phyloP scores from a whole-genome alignment of 202 grass and related monocot genomes.

The Tripidium arundinaceum region DNA sequence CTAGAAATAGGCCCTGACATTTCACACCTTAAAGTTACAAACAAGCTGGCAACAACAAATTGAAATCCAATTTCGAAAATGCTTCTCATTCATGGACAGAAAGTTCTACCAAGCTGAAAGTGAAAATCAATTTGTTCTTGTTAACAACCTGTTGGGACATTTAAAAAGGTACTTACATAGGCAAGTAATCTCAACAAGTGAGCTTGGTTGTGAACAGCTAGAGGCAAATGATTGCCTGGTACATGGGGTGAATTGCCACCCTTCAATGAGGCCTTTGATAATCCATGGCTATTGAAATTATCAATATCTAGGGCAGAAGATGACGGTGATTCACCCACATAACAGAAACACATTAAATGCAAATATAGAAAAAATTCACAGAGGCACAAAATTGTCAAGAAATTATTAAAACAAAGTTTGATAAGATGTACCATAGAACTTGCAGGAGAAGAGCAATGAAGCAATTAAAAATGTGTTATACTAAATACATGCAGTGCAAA shows the following conservation, averaged over 20 bases:
- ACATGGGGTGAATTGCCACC: conserved; percentile 58
- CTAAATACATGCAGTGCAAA: neutral
- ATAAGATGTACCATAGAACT: neutral
- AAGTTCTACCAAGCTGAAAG: neutral
- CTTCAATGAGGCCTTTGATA: conserved; percentile 55
- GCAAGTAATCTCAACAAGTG: conserved; percentile 63
- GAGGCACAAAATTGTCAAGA: neutral
- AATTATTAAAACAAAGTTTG: neutral
- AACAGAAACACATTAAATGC: conserved; percentile 26
- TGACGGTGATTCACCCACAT: conserved; percentile 68
- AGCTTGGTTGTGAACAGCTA: conserved; percentile 53
- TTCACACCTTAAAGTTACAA: neutral
- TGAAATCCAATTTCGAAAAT: neutral
- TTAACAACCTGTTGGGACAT: conserved; percentile 3
- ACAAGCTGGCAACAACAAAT: neutral
- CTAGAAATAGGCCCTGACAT: neutral
- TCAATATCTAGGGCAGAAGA: conserved; percentile 75
- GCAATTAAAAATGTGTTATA: conserved; percentile 4
- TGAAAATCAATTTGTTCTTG: neutral
- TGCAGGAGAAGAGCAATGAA: neutral
- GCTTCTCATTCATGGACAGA: neutral
- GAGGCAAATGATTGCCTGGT: conserved; percentile 48
- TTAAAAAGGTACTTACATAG: conserved; percentile 62
- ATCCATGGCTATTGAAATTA: conserved; percentile 58
- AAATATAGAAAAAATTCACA: conserved; percentile 5